These are phyloP conservation scores for Cyathus striatus DNA, from an alignment of 768 basidiomycete genomes.

Conservation along the genomic window DNA sequence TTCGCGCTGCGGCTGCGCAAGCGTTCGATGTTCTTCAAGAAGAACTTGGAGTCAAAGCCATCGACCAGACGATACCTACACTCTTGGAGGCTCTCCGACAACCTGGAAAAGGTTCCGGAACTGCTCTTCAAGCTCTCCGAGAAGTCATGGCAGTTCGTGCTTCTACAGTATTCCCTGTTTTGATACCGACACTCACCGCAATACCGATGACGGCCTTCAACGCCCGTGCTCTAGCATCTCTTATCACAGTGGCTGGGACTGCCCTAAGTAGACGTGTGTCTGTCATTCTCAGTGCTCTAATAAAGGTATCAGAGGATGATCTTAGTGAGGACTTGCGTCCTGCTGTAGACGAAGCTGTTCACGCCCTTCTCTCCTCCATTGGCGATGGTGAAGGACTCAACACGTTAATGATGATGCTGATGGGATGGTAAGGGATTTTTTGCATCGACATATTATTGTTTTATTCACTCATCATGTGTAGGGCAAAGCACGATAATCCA, in stretches of 20 bases:
- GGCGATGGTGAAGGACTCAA: constrained; percentile 86
- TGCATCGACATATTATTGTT: neutral
- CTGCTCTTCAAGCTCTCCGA: constrained; percentile 85
- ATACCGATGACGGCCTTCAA: constrained; percentile 95
- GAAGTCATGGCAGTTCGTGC: constrained; percentile 98
- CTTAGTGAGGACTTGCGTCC: constrained; percentile 61
- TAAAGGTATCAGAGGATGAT: constrained; percentile 70
- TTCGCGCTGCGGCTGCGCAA: constrained; percentile 84
- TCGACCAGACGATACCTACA: constrained; percentile 96
- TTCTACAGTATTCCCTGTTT: constrained; percentile 91
- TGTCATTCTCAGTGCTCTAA: constrained; percentile 72
- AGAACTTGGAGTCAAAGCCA: constrained; percentile 82
- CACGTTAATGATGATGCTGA: constrained; percentile 79
- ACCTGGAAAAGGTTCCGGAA: constrained; percentile 91
- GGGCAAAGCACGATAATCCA: constrained; percentile 76
- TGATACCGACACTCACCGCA: constrained; percentile 89
- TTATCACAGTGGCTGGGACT: constrained; percentile 91
- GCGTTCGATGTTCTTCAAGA: constrained; percentile 90
- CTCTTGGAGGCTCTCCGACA: constrained; percentile 88
- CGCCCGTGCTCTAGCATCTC: constrained; percentile 80
- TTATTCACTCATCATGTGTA: constrained; percentile 20
- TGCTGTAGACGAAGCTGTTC: constrained; percentile 73
- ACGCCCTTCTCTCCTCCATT: constrained; percentile 73
- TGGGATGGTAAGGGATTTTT: constrained; percentile 68
- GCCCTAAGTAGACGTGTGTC: constrained; percentile 83